These are phyloP conservation scores for Curvularia verruculosa DNA, from an alignment of 2,329 filamentous ascomycete species.

Conservation along the genomic window DNA sequence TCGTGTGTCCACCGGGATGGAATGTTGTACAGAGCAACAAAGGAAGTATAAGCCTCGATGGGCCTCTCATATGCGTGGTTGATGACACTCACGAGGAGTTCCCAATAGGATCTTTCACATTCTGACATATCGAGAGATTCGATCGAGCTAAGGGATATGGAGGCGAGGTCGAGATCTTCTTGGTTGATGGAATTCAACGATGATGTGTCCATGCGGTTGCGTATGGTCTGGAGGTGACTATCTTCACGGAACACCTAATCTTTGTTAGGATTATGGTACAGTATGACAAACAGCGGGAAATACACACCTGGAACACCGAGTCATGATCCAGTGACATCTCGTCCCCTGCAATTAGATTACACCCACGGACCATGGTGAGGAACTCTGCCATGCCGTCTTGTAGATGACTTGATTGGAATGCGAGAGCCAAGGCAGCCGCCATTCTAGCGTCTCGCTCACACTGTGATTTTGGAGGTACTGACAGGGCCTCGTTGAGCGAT, in stretches of 20 bases:
- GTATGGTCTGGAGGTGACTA: conserved; percentile 42
- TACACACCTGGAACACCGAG: conserved; percentile 40
- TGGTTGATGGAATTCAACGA: conserved; percentile 27
- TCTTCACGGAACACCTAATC: conserved; percentile 39
- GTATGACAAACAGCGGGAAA: background rate
- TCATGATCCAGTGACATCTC: conserved; percentile 28
- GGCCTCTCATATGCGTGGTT: conserved; percentile 40
- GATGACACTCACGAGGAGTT: conserved; percentile 33
- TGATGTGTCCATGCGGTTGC: conserved; percentile 30
- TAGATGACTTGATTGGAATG: conserved; percentile 48
- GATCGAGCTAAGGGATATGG: conserved; percentile 36
- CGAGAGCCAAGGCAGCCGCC: conserved; percentile 46
- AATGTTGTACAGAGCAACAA: conserved; percentile 51
- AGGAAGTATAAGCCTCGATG: conserved; percentile 49
- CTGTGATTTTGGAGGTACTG: conserved; percentile 39
- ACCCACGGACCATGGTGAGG: conserved; percentile 48
- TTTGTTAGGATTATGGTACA: background rate
- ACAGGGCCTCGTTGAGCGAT: conserved; percentile 47
- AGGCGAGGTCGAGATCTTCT: conserved; percentile 40
- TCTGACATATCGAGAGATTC: conserved; percentile 36
- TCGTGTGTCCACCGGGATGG: conserved; percentile 51
- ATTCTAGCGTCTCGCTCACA: conserved; percentile 47
- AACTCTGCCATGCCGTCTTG: conserved; percentile 47
- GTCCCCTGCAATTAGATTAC: conserved; percentile 43
- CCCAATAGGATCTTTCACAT: conserved; percentile 38